Conservation (phyloP, 208 protist species). For the Leishmania turanica region DNA sequence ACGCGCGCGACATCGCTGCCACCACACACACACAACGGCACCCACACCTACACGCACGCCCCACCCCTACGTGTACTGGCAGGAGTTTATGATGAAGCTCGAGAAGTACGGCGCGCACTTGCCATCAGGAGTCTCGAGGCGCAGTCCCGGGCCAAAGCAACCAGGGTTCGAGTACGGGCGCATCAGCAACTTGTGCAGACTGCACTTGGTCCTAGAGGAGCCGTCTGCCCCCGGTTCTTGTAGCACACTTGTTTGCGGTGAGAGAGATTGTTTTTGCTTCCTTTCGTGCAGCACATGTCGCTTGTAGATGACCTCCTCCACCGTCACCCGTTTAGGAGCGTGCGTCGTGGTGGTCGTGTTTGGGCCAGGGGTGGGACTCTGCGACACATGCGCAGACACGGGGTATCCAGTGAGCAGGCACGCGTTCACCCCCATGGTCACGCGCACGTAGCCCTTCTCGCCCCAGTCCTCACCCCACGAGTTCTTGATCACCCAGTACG, state of each 20-base stretch:
- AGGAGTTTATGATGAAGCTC: conserved; percentile 11
- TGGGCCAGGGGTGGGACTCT: background rate
- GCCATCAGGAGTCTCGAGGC: background rate
- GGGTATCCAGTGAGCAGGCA: conserved; percentile 44
- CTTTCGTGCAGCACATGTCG: conserved; percentile 18
- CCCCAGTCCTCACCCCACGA: conserved; percentile 79
- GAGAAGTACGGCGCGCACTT: conserved; percentile 29
- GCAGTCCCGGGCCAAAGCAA: background rate
- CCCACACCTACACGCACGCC: no score
- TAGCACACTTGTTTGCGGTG: conserved; percentile 15
- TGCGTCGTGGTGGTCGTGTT: conserved; percentile 5
- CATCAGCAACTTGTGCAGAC: conserved; percentile 29
- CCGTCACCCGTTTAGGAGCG: background rate
- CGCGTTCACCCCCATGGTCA: conserved; percentile 55
- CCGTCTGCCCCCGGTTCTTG: background rate
- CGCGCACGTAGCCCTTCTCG: conserved; percentile 71
- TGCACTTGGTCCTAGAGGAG: conserved; percentile 36
- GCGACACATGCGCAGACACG: conserved; percentile 17
- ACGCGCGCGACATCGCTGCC: background rate
- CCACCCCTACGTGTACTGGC: background rate
- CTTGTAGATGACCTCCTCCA: conserved; percentile 27
- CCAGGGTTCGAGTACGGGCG: conserved; percentile 19
- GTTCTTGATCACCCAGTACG: conserved; percentile 94
- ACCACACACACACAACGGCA: background rate
- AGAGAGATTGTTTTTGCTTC: conserved; percentile 12